Conservation (phyloP, 2,329 filamentous ascomycete genomes). For the Cladosporium phlei region DNA sequence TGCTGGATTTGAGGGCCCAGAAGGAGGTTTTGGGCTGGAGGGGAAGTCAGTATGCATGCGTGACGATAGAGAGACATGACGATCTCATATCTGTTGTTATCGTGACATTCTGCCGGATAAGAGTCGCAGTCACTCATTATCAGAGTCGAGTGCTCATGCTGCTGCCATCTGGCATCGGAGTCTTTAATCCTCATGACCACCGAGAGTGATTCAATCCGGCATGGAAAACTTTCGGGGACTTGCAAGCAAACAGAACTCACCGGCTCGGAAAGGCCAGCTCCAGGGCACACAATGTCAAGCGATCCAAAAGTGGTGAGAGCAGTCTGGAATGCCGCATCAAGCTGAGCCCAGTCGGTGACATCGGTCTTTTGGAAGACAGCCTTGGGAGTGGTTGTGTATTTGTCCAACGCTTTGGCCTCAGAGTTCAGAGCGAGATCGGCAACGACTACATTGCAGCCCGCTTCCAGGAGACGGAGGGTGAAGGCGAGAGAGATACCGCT, state of each 20-base stretch:
- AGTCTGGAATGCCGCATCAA: constrained; percentile 44
- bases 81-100: too few relatives aligned
- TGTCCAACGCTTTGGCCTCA: constrained; percentile 30
- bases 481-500: constrained; percentile 9
- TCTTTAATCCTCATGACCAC: too few relatives aligned
- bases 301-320: constrained; percentile 40
- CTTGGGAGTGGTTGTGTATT: constrained; percentile 19
- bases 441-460: constrained; percentile 36
- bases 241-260: too few relatives aligned
- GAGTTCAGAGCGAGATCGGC: constrained; percentile 42
- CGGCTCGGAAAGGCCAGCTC: constrained; percentile 41
- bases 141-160: too few relatives aligned
- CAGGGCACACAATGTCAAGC: constrained; percentile 41
- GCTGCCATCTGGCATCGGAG: too few relatives aligned
- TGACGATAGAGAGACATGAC: too few relatives aligned
- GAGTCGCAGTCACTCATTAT: too few relatives aligned
- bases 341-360: constrained; percentile 45
- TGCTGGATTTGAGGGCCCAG: constrained; percentile 11
- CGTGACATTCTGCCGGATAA: too few relatives aligned
- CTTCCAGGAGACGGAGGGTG: constrained; percentile 5
- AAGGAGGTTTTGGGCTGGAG: constrained; percentile 9
- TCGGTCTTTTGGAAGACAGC: constrained; percentile 40
- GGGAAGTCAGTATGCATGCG: neutral
- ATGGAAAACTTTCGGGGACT: too few relatives aligned
- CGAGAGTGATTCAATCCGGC: too few relatives aligned